phyloP scores from a whole-genome alignment of 2,329 filamentous ascomycete genomes.

The Alternaria brassicicola region DNA sequence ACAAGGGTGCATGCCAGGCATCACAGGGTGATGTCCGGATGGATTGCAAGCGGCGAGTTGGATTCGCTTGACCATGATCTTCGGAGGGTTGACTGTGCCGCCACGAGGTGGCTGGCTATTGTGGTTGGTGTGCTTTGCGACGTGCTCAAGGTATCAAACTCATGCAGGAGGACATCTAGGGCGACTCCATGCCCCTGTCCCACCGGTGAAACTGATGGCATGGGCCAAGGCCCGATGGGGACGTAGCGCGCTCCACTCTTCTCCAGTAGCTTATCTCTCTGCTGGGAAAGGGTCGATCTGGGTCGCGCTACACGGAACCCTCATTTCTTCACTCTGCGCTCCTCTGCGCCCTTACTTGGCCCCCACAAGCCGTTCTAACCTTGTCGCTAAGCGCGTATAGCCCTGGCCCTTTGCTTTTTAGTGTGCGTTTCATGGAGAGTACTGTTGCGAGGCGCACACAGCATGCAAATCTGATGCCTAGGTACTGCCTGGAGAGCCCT shows the following conservation, averaged over 20 bases:
- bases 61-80: conserved; percentile 15
- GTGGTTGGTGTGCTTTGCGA: neutral
- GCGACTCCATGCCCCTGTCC: conserved; percentile 4
- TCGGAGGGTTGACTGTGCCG: conserved; percentile 11
- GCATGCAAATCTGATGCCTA: neutral
- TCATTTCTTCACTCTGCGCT: conserved; percentile 17
- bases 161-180: neutral
- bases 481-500: neutral
- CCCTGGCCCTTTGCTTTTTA: neutral
- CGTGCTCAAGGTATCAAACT: conserved; percentile 9
- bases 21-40: conserved; percentile 9
- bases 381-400: conserved; percentile 1
- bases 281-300: conserved; percentile 19
- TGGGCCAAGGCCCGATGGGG: conserved; percentile 7
- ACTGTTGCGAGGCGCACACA: neutral
- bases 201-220: conserved; percentile 6
- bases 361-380: conserved; percentile 16
- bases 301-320: conserved; percentile 20
- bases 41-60: conserved; percentile 12
- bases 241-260: conserved; percentile 15
- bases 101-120: conserved; percentile 12
- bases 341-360: conserved; percentile 14
- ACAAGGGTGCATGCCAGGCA: conserved; percentile 18
- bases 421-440: conserved; percentile 5
- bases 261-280: conserved; percentile 23